Evolutionary conservation across 108 stramenopile species (phyloP).

Genomic region (Nannochloropsis oceanica): DNA sequence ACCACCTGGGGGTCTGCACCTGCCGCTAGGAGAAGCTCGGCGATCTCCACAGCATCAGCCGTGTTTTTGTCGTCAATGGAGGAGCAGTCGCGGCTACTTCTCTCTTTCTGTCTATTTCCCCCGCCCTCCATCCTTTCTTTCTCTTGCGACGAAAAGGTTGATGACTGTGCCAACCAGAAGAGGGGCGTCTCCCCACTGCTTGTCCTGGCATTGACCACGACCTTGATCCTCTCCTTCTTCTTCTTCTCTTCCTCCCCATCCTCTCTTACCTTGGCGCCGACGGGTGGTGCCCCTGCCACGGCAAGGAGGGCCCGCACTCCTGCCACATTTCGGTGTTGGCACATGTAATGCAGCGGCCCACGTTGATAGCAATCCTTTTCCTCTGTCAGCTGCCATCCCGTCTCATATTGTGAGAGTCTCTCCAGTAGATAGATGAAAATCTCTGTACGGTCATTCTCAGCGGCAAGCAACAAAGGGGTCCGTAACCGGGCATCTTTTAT

Average conservation of each 20-base stretch:
- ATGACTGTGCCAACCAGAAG: background rate
- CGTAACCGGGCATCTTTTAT: background rate
- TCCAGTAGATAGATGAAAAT: background rate
- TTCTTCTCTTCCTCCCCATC: background rate
- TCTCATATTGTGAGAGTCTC: background rate
- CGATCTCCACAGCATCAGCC: background rate
- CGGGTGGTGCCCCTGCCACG: background rate
- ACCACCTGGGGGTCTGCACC: background rate
- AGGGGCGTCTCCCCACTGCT: background rate
- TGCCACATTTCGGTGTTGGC: background rate
- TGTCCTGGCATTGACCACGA: background rate
- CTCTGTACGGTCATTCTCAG: background rate
- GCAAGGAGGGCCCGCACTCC: background rate
- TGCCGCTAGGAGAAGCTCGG: background rate
- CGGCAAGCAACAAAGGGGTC: background rate
- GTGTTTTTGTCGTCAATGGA: background rate
- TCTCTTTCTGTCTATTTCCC: no score
- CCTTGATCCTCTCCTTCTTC: background rate
- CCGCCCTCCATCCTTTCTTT: no score
- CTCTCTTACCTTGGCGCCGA: background rate
- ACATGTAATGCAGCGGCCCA: background rate
- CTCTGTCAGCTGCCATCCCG: background rate
- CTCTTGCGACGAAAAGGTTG: no score
- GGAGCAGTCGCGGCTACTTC: no score
- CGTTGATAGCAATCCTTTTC: background rate